Conservation (phyloP, 2,329 filamentous ascomycete genomes). For the Trichoderma brevicompactum region DNA sequence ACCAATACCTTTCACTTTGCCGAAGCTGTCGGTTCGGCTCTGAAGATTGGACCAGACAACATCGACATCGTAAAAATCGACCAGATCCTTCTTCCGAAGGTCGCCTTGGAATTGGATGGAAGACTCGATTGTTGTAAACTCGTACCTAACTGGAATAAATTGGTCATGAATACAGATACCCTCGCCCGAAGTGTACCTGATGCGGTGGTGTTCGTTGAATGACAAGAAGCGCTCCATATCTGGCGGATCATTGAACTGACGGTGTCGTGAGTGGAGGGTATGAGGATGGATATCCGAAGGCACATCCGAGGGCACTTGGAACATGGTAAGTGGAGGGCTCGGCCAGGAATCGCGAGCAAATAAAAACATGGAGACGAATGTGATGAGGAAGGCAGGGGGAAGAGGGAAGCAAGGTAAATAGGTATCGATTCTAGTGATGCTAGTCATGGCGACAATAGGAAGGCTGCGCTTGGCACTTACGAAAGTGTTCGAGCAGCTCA, state of each 20-base stretch:
- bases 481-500: conserved; percentile 56
- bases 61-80: conserved; percentile 58
- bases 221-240: conserved; percentile 56
- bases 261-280: conserved; percentile 56
- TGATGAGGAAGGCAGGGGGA: not conserved
- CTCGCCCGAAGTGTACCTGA: conserved; percentile 53
- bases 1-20: conserved; percentile 55
- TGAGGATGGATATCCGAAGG: conserved; percentile 53
- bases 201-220: conserved; percentile 53
- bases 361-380: not conserved
- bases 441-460: not conserved
- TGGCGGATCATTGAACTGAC: conserved; percentile 54
- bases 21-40: conserved; percentile 54
- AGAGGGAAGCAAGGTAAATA: not conserved
- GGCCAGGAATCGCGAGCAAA: not conserved
- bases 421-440: not conserved
- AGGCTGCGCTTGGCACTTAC: conserved; percentile 41
- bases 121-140: conserved; percentile 54
- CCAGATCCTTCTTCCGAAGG: conserved; percentile 51
- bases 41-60: conserved; percentile 58
- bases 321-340: conserved; percentile 2
- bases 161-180: conserved; percentile 55
- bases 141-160: conserved; percentile 54
- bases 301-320: conserved; percentile 51
- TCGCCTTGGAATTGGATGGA: conserved; percentile 56